phyloP scores from a whole-genome alignment of 495 filamentous ascomycete genomes.

The Clavariopsis aquatica region DNA sequence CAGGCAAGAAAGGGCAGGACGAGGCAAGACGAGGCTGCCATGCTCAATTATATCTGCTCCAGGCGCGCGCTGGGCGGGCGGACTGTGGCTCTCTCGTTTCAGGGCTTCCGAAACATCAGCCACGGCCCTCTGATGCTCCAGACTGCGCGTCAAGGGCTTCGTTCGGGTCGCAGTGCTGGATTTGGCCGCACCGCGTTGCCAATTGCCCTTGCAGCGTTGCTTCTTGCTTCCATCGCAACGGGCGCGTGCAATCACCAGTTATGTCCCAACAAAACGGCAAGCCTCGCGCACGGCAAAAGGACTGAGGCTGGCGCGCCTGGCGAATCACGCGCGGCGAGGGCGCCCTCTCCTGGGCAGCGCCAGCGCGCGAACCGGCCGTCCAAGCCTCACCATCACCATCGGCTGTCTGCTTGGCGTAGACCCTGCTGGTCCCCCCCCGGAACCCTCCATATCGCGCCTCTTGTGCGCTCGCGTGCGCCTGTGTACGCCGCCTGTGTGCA shows the following conservation, averaged over 20 bases:
- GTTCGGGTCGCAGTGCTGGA: conserved; percentile 2
- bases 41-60: neutral
- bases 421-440: neutral
- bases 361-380: neutral
- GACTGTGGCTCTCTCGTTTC: neutral
- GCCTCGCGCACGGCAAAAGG: conserved; percentile 13
- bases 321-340: neutral
- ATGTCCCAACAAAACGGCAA: neutral
- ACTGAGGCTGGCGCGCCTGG: too few relatives aligned
- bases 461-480: neutral
- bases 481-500: too few relatives aligned
- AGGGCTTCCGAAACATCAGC: conserved; percentile 24
- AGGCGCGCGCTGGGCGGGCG: neutral
- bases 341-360: conserved; percentile 29
- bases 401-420: conserved; percentile 12
- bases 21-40: neutral
- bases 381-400: conserved; percentile 7
- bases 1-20: too few relatives aligned
- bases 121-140: conserved; percentile 1
- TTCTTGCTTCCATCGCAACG: neutral
- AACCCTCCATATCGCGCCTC: neutral
- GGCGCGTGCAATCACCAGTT: neutral
- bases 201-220: neutral
- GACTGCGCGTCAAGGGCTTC: conserved; percentile 10
- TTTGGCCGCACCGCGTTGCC: neutral